Evolutionary conservation across 2,329 filamentous ascomycete species (phyloP).

Genomic region (Corniculantispora saksenae): DNA sequence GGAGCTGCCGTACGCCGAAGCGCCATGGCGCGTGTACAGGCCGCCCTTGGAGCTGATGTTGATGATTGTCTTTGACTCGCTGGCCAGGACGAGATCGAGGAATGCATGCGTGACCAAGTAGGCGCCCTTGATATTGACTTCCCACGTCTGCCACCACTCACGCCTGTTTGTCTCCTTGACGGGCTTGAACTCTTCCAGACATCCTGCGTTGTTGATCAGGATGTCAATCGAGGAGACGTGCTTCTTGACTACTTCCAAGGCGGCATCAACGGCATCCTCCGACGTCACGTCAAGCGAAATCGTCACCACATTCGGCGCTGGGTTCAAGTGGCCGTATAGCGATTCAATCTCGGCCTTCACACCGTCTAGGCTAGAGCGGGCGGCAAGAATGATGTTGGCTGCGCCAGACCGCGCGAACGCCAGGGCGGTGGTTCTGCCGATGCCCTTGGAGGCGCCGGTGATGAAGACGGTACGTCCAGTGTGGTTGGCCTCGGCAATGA

Average conservation of each 20-base stretch:
- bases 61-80: slow-evolving; percentile 43
- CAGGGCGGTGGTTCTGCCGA: slow-evolving; percentile 53
- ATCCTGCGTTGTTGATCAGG: slow-evolving; percentile 46
- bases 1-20: slow-evolving; percentile 45
- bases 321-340: neutral
- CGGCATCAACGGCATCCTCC: slow-evolving; percentile 32
- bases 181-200: slow-evolving; percentile 35
- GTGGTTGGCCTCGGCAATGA: slow-evolving; percentile 47
- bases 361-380: slow-evolving; percentile 46
- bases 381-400: slow-evolving; percentile 51
- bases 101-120: slow-evolving; percentile 49
- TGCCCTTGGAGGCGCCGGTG: slow-evolving; percentile 55
- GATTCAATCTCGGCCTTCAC: slow-evolving; percentile 33
- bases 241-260: slow-evolving; percentile 26
- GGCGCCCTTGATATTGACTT: slow-evolving; percentile 52
- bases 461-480: slow-evolving; percentile 46
- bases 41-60: slow-evolving; percentile 41
- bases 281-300: slow-evolving; percentile 38
- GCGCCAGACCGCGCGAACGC: slow-evolving; percentile 57
- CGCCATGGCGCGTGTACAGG: slow-evolving; percentile 28
- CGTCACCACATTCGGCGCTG: slow-evolving; percentile 29
- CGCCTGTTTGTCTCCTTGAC: slow-evolving; percentile 39
- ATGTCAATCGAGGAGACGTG: slow-evolving; percentile 40
- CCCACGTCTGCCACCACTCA: slow-evolving; percentile 48
- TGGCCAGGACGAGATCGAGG: slow-evolving; percentile 45